Base-by-base conservation (phyloP, 352 stramenopile genomes). In the Phytophthora fragariaefolia region DNA sequence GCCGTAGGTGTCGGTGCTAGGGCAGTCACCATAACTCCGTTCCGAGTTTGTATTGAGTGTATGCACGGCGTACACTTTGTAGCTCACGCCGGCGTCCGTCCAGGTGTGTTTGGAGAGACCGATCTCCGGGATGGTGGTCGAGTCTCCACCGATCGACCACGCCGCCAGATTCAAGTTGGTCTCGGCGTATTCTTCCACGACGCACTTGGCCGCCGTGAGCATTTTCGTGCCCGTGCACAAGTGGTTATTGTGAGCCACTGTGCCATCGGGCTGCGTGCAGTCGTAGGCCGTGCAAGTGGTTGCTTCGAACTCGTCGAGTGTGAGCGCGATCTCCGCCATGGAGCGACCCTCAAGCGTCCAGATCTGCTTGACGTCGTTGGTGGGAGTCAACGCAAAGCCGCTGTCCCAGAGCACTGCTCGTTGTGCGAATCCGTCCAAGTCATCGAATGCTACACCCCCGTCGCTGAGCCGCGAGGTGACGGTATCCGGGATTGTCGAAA, bases 361-460 rank as follows among this genome's bases (percentile, higher is more conserved):
- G n/a, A 82, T 69, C 60, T 76, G 57, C 30, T 69, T 63, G 13
- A 42, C 36, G 17, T 77, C 45, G 20, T 69, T 62, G n/a, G 40
- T 52, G 0, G 40, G 30, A 1, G 63, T 69, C 24, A 77, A 22
- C 0, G 51, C 72, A 54, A 82, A 91, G 0, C 80, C 82, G 3
- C 58, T 71, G 40, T 91, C 82, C 82, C 80, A 91, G 6, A 91
- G 58, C 48, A 91, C 57, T 3, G 79, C 80, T 8, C 77, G 80
- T 43, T 91, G 82, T 0, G 85, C 55, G 20, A 80, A 56, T 4
- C 71, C 71, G 3, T 68, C 49, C 26, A 83, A 57, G 13, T 69
- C 56, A 2, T 58, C 46, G 54, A 79, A 79, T 5, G 12, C 38
- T 10, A 74, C 45, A 6, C 52, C 54, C 10, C 59, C 38, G n/a